Evolutionary conservation across 225 moss, liverwort and hornwort species (phyloP), one percentile per base, ranked within the genome.

Genomic region (Neckera pumila): DNA sequence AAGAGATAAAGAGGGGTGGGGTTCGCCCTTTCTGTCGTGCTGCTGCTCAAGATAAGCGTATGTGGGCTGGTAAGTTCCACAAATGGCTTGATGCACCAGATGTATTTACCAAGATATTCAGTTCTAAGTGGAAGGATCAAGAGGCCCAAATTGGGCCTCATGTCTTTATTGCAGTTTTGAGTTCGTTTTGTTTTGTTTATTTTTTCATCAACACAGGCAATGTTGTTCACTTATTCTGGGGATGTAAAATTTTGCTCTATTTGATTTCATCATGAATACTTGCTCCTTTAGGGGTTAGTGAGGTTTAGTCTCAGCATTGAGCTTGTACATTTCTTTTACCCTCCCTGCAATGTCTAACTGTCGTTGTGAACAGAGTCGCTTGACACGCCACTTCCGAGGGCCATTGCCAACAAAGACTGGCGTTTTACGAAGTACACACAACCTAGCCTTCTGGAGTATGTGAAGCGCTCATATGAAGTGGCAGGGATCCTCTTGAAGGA

Each of bases 11-110:
- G 91, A 90, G 86, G 85, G 93, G 92, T 53, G 94, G 92, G 78
- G 85, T 90, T 89, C 95, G 97, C n/a, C 95, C 98, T 47, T 98
- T 98, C 82, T 98, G 98, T 81, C 92, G 97, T 81, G 92, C 95
- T 67, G 90, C 90, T 82, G 85, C 86, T 71, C 79, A 82, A 79
- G 97, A 95, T 78, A 94, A 94, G 76, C 93, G 97, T 43, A 98
- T 98, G 98, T 97, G 96, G 97, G 97, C 95, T 86, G 97, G 98
- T 98, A 91, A 85, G 90, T 88, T 72, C 14, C 43, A 51, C 11
- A 43, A 79, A 78, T 70, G 61, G 71, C 72, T 62, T 87, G 62
- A 83, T 54, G 30, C 43, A 36, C 33, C 49, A n/a, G 30, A 42
- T 58, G 34, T 28, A 61, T 84, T 43, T 23, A 74, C 36, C 59